Conservation (phyloP, 768 basidiomycete genomes). For the Leccinellum rugosiceps region DNA sequence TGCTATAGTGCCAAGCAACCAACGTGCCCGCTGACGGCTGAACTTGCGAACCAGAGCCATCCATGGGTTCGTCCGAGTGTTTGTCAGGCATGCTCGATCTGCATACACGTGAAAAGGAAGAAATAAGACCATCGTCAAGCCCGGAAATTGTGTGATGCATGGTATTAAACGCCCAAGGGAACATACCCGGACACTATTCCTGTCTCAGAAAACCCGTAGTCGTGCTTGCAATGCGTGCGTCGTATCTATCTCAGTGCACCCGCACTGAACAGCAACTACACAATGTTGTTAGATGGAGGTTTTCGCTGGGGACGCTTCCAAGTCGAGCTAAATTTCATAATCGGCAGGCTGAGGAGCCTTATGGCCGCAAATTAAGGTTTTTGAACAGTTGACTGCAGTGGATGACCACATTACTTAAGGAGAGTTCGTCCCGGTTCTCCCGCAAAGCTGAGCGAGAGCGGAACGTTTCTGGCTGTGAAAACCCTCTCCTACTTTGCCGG, state of each 20-base stretch:
- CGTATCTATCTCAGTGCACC: background rate
- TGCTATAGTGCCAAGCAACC: background rate
- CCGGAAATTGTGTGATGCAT: background rate
- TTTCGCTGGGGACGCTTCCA: no score
- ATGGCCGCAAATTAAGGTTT: no score
- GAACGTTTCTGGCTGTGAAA: no score
- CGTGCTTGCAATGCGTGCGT: background rate
- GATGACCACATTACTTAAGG: no score
- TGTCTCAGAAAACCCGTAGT: background rate
- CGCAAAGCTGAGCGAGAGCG: no score
- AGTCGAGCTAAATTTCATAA: no score
- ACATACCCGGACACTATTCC: slow-evolving; percentile 1
- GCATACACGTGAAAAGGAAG: background rate
- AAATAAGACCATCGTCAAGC: background rate
- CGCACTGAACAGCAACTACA: slow-evolving; percentile 4
- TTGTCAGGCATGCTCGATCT: background rate
- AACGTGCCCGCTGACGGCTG: background rate
- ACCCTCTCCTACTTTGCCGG: no score
- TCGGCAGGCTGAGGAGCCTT: no score
- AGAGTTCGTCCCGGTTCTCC: no score
- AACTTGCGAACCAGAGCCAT: background rate
- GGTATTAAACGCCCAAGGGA: background rate
- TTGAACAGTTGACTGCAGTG: no score
- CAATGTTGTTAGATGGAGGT: background rate
- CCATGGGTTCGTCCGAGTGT: background rate